These are phyloP conservation scores for Lipomyces chichibuensis DNA, from an alignment of 805 yeast genomes.

Conservation along the genomic window DNA sequence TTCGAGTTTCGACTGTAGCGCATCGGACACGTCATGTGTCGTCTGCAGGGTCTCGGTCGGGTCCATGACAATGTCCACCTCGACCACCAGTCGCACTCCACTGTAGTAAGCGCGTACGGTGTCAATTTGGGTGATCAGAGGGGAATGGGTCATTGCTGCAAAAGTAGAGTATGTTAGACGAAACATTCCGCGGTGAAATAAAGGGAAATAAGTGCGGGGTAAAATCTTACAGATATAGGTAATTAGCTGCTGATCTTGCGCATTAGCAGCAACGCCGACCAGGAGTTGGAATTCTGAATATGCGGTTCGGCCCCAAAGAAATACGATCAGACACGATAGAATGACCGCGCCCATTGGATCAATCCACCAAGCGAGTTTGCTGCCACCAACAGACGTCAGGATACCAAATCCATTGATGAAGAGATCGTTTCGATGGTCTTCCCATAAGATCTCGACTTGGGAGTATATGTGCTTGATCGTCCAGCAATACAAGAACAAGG, in stretches of 20 bases:
- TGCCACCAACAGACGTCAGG: constrained; percentile 47
- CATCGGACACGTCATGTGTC: constrained; percentile 67
- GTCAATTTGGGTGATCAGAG: constrained; percentile 57
- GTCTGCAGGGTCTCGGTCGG: constrained; percentile 54
- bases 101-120: constrained; percentile 63
- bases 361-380: constrained; percentile 46
- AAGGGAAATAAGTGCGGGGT: neutral
- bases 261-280: constrained; percentile 61
- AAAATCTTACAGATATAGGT: constrained; percentile 48
- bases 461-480: constrained; percentile 17
- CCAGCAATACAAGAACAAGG: constrained; percentile 24
- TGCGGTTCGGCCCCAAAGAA: constrained; percentile 56
- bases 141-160: constrained; percentile 57
- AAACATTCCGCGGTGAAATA: neutral
- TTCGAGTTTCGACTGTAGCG: constrained; percentile 64
- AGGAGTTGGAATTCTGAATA: constrained; percentile 62
- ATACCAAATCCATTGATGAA: constrained; percentile 28
- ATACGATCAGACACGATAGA: constrained; percentile 55
- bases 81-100: constrained; percentile 64
- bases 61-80: constrained; percentile 61
- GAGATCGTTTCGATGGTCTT: constrained; percentile 28
- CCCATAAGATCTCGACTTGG: constrained; percentile 25
- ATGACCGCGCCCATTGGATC: constrained; percentile 63
- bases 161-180: neutral
- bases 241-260: constrained; percentile 56